These are phyloP conservation scores for Pyrrhoderma noxium DNA, from an alignment of 1,284 basidiomycete species.

Conservation along the genomic window DNA sequence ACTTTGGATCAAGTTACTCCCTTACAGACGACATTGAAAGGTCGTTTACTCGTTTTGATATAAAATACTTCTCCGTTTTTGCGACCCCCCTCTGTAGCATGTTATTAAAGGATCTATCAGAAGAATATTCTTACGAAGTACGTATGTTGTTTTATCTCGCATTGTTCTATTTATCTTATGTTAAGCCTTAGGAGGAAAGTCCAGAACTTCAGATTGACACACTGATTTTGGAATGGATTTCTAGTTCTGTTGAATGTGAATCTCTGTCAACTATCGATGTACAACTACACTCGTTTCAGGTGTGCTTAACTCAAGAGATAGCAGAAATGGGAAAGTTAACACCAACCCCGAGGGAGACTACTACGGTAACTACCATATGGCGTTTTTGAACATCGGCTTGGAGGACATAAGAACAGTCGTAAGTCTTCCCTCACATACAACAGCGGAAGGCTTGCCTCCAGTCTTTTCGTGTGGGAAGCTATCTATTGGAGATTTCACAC, in stretches of 20 bases:
- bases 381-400: neutral
- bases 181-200: neutral
- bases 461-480: neutral
- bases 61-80: slow-evolving; percentile 1
- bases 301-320: slow-evolving; percentile 1
- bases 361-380: too few species aligned
- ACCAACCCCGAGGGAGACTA: neutral
- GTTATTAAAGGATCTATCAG: slow-evolving; percentile 1
- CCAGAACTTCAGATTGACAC: slow-evolving; percentile 12
- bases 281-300: neutral
- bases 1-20: neutral
- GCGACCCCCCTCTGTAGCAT: slow-evolving; percentile 2
- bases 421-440: neutral
- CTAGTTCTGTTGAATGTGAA: neutral
- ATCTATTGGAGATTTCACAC: neutral
- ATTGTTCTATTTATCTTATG: neutral
- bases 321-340: neutral
- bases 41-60: slow-evolving; percentile 1
- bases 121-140: slow-evolving; percentile 1
- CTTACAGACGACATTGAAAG: neutral
- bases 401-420: neutral
- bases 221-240: slow-evolving; percentile 10
- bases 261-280: slow-evolving; percentile 6
- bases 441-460: neutral
- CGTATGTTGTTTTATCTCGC: neutral